phyloP scores from a whole-genome alignment of 139 green algal genomes.

The Chlamydomonas incerta region DNA sequence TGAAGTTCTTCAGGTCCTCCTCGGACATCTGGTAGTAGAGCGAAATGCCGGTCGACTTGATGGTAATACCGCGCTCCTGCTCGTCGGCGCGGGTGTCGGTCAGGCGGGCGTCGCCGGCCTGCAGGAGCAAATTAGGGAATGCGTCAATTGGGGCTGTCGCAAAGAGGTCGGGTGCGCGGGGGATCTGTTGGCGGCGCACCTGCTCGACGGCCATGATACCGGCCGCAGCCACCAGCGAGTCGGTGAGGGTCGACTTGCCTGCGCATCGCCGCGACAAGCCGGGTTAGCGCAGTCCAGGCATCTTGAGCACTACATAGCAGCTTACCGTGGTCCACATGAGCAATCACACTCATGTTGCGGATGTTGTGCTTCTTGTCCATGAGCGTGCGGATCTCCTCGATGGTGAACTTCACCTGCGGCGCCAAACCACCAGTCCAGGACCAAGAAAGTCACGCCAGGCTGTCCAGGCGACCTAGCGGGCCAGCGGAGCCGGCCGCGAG shows the following conservation, averaged over 20 bases:
- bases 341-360: constrained; percentile 93
- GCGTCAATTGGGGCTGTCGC: background rate
- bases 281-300: background rate
- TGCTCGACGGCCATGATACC: constrained; percentile 98
- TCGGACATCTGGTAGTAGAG: constrained; percentile 97
- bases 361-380: constrained; percentile 97
- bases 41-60: constrained; percentile 99
- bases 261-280: constrained; percentile 13
- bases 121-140: background rate
- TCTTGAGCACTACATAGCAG: background rate
- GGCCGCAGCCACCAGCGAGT: constrained; percentile 98
- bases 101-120: constrained; percentile 91
- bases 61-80: constrained; percentile 99
- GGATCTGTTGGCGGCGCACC: constrained; percentile 54
- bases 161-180: background rate
- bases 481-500: background rate
- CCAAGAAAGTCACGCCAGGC: background rate
- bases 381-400: constrained; percentile 70
- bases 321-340: constrained; percentile 92
- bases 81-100: constrained; percentile 98
- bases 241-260: constrained; percentile 96
- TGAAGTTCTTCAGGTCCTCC: constrained; percentile 83
- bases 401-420: constrained; percentile 45
- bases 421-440: background rate
- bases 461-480: background rate